A percentile compares a stretch with the other conserved stretches of the same genome.
Evolutionary conservation across 495 filamentous ascomycete genomes (phyloP).

Genomic region (Podospora conica): DNA sequence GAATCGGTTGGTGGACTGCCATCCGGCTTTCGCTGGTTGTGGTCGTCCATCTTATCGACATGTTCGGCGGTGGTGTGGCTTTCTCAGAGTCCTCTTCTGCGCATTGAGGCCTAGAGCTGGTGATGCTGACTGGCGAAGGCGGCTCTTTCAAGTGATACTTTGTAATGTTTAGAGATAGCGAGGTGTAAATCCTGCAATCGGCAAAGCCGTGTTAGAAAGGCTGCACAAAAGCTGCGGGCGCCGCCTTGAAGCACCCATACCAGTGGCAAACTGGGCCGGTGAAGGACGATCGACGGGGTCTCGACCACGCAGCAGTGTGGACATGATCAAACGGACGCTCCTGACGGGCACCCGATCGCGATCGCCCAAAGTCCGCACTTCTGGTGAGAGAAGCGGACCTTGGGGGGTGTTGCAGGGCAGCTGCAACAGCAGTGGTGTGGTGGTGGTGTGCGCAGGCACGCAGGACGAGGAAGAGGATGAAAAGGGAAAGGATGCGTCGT

Average conservation of each 20-base stretch:
- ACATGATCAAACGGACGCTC: neutral
- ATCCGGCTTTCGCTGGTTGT: constrained; percentile 13
- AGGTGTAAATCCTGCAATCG: neutral
- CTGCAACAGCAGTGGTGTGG: neutral
- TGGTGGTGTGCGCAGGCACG: neutral
- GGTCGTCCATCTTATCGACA: constrained; percentile 21
- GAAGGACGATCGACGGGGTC: neutral
- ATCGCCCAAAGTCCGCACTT: neutral
- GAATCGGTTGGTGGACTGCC: constrained; percentile 21
- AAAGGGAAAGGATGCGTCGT: neutral
- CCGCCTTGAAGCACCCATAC: neutral
- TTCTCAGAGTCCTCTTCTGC: neutral
- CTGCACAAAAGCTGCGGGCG: neutral
- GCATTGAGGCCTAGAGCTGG: neutral
- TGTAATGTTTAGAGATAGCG: neutral
- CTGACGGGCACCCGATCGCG: neutral
- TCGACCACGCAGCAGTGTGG: neutral
- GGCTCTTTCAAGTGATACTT: neutral
- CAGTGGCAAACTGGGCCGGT: neutral
- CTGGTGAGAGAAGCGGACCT: neutral
- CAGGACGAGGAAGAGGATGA: neutral
- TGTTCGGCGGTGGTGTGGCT: constrained; percentile 5
- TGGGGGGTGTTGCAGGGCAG: neutral
- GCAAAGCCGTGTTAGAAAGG: neutral
- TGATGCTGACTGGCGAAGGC: neutral